These are phyloP conservation scores for Dictyostelium intermedium DNA, from an alignment of 78 protist species.

Conservation along the genomic window DNA sequence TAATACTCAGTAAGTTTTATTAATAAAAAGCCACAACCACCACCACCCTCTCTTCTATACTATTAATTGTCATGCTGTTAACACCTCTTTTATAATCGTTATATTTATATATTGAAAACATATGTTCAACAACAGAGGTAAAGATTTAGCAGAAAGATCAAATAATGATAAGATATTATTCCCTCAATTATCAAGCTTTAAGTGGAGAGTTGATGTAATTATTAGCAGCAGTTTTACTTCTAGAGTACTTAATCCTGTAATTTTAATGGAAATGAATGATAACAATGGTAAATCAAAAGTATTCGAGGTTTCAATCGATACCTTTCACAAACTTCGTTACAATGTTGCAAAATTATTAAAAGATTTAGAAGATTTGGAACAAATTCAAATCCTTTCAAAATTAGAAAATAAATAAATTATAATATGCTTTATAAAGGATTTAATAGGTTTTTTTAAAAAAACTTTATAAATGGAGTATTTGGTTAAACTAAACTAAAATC, in stretches of 20 bases:
- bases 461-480: too few species aligned
- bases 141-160: conserved; percentile 46
- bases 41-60: too few species aligned
- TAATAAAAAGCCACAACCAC: neutral
- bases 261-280: conserved; percentile 76
- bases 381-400: conserved; percentile 72
- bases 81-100: too few species aligned
- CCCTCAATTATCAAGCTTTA: conserved; percentile 49
- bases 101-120: too few species aligned
- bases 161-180: conserved; percentile 56
- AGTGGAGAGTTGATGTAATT: conserved; percentile 80
- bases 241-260: conserved; percentile 41
- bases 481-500: too few species aligned
- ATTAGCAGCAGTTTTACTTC: conserved; percentile 77
- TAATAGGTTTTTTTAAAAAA: too few species aligned
- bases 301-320: conserved; percentile 71
- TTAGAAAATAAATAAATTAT: conserved; percentile 60
- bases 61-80: too few species aligned
- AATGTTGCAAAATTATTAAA: conserved; percentile 76
- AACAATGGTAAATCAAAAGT: conserved; percentile 45
- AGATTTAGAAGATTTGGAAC: conserved; percentile 81
- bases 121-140: too few species aligned
- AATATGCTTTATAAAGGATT: too few species aligned
- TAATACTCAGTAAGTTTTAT: conserved; percentile 20
- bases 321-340: conserved; percentile 77